A percentile compares a stretch with the other conserved stretches of the same genome.
Conservation (phyloP, 2,329 filamentous ascomycete genomes). For the Massarina eburnea region DNA sequence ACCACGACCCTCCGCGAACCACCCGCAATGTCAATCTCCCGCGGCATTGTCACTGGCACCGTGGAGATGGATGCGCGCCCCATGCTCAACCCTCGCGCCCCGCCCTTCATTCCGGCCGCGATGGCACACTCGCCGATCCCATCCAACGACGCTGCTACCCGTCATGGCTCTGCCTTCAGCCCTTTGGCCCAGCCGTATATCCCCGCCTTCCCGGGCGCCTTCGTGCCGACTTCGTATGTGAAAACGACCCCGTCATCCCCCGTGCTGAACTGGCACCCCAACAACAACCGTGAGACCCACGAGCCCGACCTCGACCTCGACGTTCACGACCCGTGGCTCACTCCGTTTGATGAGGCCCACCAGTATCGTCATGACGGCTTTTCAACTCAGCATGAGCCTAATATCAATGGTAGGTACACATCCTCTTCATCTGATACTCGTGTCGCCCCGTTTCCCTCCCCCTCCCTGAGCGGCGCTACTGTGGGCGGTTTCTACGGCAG, state of each 20-base stretch:
- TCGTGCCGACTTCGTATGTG: background rate
- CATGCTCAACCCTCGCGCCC: constrained; percentile 6
- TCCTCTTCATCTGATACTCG: background rate
- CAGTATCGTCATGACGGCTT: background rate
- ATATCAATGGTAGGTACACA: background rate
- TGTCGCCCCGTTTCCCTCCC: background rate
- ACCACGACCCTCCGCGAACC: too few relatives aligned
- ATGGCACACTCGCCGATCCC: constrained; percentile 1
- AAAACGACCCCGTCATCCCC: background rate
- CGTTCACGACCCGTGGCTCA: background rate
- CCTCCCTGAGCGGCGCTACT: background rate
- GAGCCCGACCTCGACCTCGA: background rate
- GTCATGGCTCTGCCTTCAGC: background rate
- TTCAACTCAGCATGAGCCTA: background rate
- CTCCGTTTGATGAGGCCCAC: background rate
- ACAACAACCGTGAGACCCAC: background rate
- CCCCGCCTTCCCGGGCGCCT: background rate
- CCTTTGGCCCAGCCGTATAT: background rate
- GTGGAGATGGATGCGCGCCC: background rate
- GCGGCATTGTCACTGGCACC: background rate
- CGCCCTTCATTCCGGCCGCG: constrained; percentile 6
- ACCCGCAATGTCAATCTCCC: too few relatives aligned
- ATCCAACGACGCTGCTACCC: background rate
- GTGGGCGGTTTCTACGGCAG: background rate
- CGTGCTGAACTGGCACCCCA: background rate